phyloP scores from a whole-genome alignment of 2,329 filamentous ascomycete species.

The Tolypocladium sp. region DNA sequence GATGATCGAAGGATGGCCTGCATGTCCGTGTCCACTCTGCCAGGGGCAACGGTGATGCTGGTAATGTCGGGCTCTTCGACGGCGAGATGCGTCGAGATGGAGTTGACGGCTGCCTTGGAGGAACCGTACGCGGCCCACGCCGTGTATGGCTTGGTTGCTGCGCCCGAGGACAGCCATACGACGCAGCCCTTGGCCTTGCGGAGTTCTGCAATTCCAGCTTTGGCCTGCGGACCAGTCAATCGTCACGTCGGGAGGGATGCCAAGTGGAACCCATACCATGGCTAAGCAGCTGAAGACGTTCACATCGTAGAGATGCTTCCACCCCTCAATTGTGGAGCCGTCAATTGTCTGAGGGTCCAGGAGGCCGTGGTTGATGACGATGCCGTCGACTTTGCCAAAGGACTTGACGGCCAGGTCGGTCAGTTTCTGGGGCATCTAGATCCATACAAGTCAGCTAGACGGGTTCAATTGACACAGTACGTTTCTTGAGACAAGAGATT shows the following conservation, averaged over 20 bases:
- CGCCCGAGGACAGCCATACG: constrained; percentile 73
- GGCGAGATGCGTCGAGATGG: constrained; percentile 62
- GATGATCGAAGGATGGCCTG: constrained; percentile 68
- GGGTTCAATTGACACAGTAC: not conserved
- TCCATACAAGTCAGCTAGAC: not conserved
- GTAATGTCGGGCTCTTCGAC: constrained; percentile 71
- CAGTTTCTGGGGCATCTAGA: constrained; percentile 48
- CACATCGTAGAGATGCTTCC: constrained; percentile 67
- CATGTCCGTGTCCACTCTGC: constrained; percentile 84
- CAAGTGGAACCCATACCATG: constrained; percentile 45
- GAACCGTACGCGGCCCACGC: constrained; percentile 78
- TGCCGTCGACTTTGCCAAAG: constrained; percentile 67
- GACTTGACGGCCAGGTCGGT: constrained; percentile 54
- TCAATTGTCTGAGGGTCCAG: constrained; percentile 67
- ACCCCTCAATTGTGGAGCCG: constrained; percentile 60
- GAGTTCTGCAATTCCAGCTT: constrained; percentile 61
- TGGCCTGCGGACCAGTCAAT: constrained; percentile 38
- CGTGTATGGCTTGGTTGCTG: constrained; percentile 54
- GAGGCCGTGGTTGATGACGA: constrained; percentile 83
- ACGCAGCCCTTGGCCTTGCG: constrained; percentile 61
- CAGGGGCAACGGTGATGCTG: constrained; percentile 65
- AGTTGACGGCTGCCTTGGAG: constrained; percentile 76
- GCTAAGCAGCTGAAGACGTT: constrained; percentile 82
- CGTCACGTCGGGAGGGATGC: constrained; percentile 3
- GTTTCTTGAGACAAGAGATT: constrained; percentile 4